Base-by-base conservation (phyloP, 2,329 filamentous ascomycete species). In the Sporothrix dimorphospora region DNA sequence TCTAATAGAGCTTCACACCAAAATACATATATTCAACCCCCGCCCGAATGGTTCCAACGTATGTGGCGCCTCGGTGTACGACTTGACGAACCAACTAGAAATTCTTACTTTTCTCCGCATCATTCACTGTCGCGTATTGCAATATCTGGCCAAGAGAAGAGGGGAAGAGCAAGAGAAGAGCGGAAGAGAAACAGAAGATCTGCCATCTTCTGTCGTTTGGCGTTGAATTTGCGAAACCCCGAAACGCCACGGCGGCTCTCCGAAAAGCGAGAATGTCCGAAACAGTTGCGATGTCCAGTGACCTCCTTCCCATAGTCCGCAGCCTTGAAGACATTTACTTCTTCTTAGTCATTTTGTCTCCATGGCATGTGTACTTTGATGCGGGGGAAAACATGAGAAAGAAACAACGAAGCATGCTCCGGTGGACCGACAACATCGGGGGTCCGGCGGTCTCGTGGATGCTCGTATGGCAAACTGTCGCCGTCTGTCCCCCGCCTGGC, bases 1-100 rank as follows among this genome's bases (percentile, higher is more conserved):
- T 45, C 59, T 63, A 40, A 65, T 65, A 65, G 57, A 65, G 38
- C 57, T 21, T 7, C 21, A 45, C 38, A 24, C 14, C 12, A 65
- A 11, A 21, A 45, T 9, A 19, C 16, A 12, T 3, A 4, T 24
- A 14, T 61, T 45, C 9, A 45, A n/a, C n/a, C n/a, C n/a, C n/a
- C n/a, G n/a, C n/a, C n/a, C n/a, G n/a, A 47, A 16, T 16, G 12
- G 6, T 45, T 16, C n/a, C 19, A 21, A 6, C 2, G 16, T 4
- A 14, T 38, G 19, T 21, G 1, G 19, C 6, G 38, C 11, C 4
- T 24, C 16, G 27, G 11, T 30, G 24, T 1, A 19, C 30, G 34
- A 6, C 8, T 24, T 14, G 5, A 34, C 30, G 30, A 6, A 34
- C 30, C 30, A 34, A 34, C 30, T 3, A 34, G 30, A 34, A 34